phyloP scores from a whole-genome alignment of 2,329 filamentous ascomycete species.

The Alternaria ventricosa region DNA sequence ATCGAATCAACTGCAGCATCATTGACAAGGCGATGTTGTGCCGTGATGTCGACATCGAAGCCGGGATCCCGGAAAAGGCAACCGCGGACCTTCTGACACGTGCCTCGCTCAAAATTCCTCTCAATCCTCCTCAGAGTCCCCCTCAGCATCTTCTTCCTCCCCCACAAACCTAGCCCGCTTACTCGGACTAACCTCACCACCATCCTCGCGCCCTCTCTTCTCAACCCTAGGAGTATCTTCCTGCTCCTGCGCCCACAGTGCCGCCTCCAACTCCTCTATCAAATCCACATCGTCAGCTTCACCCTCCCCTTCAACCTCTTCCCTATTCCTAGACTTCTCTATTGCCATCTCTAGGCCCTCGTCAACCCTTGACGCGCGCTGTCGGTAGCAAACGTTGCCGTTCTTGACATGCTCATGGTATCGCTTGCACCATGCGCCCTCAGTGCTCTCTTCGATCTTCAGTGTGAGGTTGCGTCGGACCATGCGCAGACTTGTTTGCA shows the following conservation, averaged over 20 bases:
- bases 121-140: constrained; percentile 15
- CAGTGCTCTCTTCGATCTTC: constrained; percentile 37
- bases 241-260: background rate
- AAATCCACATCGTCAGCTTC: background rate
- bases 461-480: constrained; percentile 33
- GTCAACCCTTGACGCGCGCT: constrained; percentile 6
- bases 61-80: background rate
- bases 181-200: background rate
- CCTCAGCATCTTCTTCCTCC: constrained; percentile 9
- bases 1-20: accelerated
- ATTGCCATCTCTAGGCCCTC: background rate
- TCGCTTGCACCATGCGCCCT: constrained; percentile 39
- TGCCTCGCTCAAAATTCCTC: constrained; percentile 1
- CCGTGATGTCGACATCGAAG: background rate
- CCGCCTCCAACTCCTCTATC: background rate
- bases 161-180: background rate
- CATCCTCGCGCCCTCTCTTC: background rate
- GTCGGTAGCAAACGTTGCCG: constrained; percentile 32
- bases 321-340: background rate
- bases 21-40: background rate
- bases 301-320: background rate
- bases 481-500: constrained; percentile 34
- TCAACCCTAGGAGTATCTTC: background rate
- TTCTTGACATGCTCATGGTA: constrained; percentile 41
- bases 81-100: background rate